Evolutionary conservation across 2,329 filamentous ascomycete genomes (phyloP), one percentile per base, ranked within the genome.

Genomic region (Chrysoporthe austroafricana): DNA sequence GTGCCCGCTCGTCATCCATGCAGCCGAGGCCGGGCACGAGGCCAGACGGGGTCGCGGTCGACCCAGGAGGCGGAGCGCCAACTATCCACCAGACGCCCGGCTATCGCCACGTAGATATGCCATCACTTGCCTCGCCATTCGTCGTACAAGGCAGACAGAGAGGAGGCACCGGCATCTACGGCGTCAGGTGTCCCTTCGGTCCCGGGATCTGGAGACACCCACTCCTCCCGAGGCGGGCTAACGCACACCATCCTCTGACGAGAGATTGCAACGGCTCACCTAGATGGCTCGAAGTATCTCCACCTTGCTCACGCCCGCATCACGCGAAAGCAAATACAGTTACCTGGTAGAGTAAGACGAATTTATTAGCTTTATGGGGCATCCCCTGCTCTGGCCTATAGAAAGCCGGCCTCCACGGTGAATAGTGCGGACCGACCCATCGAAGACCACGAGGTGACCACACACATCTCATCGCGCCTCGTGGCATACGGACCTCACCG

Each of bases 121-220:
- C 26, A 26, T 26, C 26, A 26, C 26, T 26, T 26, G 26, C 26
- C 26, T 26, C 26, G 26, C 26, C 26, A 26, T 26, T 26, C 26
- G 26, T 26, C 26, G 2, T 26, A 26, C 2, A 26, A 26, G 26
- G 26, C 26, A 26, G 26, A 26, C 26, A 26, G 26, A 26, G 48
- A 21, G 48, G 48, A 52, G 48, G 44, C 26, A 26, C 26, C 26
- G 26, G 26, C 26, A 26, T 26, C 26, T 26, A 26, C 26, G 26
- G 26, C 26, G 26, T 26, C 36, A 39, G 36, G 36, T 6, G 36
- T 6, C 36, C 36, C 7, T 26, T 54, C 21, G 32, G 50, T 54
- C 50, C 50, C 50, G 32, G 50, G 50, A 54, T 21, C 50, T 54
- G 50, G 50, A 16, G 50, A 54, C 21, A 16, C 32, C 50, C 50